These are phyloP conservation scores for Phytopythium litorale DNA, from an alignment of 352 stramenopile species.

Conservation along the genomic window DNA sequence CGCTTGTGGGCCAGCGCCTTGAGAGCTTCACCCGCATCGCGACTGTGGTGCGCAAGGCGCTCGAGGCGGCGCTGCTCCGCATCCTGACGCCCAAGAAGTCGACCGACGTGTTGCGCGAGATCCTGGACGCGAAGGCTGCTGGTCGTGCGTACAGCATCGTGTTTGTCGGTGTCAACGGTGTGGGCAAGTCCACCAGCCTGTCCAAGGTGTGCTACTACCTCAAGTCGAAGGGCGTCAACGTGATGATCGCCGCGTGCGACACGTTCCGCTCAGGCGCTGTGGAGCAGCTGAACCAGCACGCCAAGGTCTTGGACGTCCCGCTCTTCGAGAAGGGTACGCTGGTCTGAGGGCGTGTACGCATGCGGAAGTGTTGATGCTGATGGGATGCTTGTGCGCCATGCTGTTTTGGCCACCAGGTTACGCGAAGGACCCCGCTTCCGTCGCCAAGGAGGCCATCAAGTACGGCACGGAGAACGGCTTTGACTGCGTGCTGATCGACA, in stretches of 20 bases:
- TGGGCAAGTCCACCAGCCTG: conserved; percentile 98
- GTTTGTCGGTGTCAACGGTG: conserved; percentile 98
- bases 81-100: conserved; percentile 95
- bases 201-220: conserved; percentile 99
- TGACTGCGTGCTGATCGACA: conserved; percentile 99
- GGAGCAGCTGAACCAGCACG: conserved; percentile 98
- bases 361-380: background rate
- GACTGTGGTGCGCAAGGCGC: conserved; percentile 93
- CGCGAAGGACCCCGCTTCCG: conserved; percentile 94
- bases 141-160: conserved; percentile 96
- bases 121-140: conserved; percentile 83
- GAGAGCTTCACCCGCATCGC: conserved; percentile 90
- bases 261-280: conserved; percentile 98
- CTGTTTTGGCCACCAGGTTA: conserved; percentile 75
- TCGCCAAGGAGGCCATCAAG: conserved; percentile 95
- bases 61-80: conserved; percentile 92
- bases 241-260: conserved; percentile 97
- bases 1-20: conserved; percentile 94
- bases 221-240: conserved; percentile 95
- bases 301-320: conserved; percentile 94
- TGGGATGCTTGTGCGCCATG: background rate
- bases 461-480: conserved; percentile 93
- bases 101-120: conserved; percentile 95
- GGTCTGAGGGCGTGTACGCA: background rate
- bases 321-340: conserved; percentile 90